Evolutionary conservation across 306 rosid species (phyloP).

Genomic region (Albizia julibrissin): DNA sequence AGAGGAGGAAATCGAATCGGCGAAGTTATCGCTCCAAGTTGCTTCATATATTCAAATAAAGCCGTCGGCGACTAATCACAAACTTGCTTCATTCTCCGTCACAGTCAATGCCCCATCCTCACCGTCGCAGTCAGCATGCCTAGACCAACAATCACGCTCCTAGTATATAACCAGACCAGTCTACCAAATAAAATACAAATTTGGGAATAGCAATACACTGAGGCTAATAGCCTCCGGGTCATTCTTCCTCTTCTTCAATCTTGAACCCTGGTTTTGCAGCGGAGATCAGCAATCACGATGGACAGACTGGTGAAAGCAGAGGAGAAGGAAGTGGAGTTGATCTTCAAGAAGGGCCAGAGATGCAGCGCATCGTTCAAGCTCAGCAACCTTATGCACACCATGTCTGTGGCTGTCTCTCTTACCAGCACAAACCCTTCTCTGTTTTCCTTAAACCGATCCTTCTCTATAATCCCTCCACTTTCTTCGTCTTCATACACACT

Average conservation of each 20-base stretch:
- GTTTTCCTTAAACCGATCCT: slow-evolving; percentile 54
- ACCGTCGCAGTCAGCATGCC: slow-evolving; percentile 26
- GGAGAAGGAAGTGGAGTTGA: slow-evolving; percentile 61
- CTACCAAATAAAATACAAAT: slow-evolving; percentile 13
- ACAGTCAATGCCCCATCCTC: slow-evolving; percentile 38
- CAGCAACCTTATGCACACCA: slow-evolving; percentile 90
- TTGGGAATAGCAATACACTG: not conserved
- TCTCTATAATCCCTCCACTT: slow-evolving; percentile 72
- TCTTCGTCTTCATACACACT: slow-evolving; percentile 63
- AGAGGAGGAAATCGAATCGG: not conserved
- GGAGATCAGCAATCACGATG: slow-evolving; percentile 41
- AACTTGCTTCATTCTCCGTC: slow-evolving; percentile 22
- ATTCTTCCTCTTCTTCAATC: not conserved
- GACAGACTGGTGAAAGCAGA: slow-evolving; percentile 89
- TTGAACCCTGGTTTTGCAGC: not conserved
- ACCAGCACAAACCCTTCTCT: slow-evolving; percentile 62
- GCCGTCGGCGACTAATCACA: slow-evolving; percentile 25
- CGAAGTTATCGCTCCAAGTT: slow-evolving; percentile 7
- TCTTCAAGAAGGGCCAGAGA: slow-evolving; percentile 55
- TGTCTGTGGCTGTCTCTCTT: slow-evolving; percentile 88
- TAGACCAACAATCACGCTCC: slow-evolving; percentile 29
- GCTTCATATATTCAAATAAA: not conserved
- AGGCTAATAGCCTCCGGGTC: slow-evolving; percentile 3
- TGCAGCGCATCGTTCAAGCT: slow-evolving; percentile 66
- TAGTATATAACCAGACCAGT: slow-evolving; percentile 10